These are phyloP conservation scores for Chrysochromulina tobinii DNA, from an alignment of 78 protist genomes.

Conservation along the genomic window DNA sequence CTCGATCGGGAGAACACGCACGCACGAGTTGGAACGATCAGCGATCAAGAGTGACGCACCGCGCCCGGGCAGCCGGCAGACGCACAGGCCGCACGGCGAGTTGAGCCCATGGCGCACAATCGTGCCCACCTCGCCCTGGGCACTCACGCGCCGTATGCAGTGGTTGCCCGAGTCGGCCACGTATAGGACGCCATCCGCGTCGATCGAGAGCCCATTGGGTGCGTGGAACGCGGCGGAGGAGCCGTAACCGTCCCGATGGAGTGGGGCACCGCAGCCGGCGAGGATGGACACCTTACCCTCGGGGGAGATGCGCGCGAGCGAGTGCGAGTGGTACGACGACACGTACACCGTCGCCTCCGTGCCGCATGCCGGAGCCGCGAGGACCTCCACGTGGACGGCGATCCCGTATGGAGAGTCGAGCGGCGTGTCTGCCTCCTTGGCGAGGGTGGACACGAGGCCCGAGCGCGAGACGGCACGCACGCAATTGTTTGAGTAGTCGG, in stretches of 20 bases:
- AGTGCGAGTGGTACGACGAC: neutral
- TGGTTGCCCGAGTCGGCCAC: slow-evolving; percentile 30
- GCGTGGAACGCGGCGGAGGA: neutral
- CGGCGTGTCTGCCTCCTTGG: neutral
- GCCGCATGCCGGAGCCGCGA: neutral
- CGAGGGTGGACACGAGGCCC: neutral
- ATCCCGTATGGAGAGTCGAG: neutral
- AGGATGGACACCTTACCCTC: neutral
- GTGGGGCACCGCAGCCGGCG: neutral
- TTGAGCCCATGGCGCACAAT: neutral
- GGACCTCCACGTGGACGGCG: neutral
- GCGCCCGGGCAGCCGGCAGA: neutral
- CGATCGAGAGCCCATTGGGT: neutral
- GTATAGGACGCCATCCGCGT: slow-evolving; percentile 1
- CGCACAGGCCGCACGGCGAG: slow-evolving; percentile 14
- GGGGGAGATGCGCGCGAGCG: neutral
- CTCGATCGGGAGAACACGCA: neutral
- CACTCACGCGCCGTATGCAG: neutral
- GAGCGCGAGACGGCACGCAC: neutral
- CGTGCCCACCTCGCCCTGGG: neutral
- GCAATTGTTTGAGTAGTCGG: slow-evolving; percentile 16
- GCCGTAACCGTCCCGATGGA: neutral
- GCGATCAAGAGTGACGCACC: neutral
- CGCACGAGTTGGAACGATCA: slow-evolving; percentile 12
- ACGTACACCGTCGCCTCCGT: neutral